Evolutionary conservation across 495 filamentous ascomycete species (phyloP).

Genomic region (Lophiotrema nucula): DNA sequence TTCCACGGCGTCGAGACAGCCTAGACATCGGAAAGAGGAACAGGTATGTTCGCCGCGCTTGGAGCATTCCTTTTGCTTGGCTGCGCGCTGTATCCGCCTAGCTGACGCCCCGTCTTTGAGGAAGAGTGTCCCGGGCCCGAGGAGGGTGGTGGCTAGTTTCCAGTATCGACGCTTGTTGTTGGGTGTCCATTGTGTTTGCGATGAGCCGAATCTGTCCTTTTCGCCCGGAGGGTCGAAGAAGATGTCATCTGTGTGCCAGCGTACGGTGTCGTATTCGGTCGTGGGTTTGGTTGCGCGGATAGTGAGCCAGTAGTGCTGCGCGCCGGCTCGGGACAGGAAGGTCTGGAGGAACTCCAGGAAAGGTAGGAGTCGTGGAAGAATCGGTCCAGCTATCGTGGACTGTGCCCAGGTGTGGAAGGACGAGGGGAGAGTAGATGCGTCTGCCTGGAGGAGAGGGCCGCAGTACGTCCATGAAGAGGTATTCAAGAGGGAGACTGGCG

Average conservation of each 20-base stretch:
- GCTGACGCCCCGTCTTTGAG: not conserved
- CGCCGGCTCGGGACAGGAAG: conserved; percentile 42
- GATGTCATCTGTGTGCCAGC: conserved; percentile 41
- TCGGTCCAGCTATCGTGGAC: conserved; percentile 47
- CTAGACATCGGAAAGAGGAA: conserved; percentile 3
- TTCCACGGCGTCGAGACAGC: conserved; percentile 16
- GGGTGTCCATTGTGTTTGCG: not conserved
- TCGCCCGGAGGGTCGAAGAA: conserved; percentile 41
- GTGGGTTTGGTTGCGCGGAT: conserved; percentile 21
- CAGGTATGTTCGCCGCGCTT: conserved; percentile 10
- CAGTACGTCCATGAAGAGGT: conserved; percentile 30
- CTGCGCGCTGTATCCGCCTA: not conserved
- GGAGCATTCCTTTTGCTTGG: not conserved
- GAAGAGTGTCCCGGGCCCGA: conserved; percentile 17
- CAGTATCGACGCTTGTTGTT: conserved; percentile 1
- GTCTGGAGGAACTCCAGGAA: conserved; percentile 46
- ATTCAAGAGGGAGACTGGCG: conserved; percentile 11
- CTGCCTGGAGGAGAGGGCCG: conserved; percentile 16
- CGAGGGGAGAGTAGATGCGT: conserved; percentile 7
- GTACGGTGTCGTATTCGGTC: conserved; percentile 36
- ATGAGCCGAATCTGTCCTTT: not conserved
- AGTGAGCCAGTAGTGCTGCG: conserved; percentile 21
- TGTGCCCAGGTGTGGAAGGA: conserved; percentile 44
- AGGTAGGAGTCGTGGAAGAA: conserved; percentile 48
- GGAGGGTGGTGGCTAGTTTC: conserved; percentile 22